These are phyloP conservation scores for Podaxis sp. DNA, from an alignment of 768 basidiomycete species.

Conservation along the genomic window DNA sequence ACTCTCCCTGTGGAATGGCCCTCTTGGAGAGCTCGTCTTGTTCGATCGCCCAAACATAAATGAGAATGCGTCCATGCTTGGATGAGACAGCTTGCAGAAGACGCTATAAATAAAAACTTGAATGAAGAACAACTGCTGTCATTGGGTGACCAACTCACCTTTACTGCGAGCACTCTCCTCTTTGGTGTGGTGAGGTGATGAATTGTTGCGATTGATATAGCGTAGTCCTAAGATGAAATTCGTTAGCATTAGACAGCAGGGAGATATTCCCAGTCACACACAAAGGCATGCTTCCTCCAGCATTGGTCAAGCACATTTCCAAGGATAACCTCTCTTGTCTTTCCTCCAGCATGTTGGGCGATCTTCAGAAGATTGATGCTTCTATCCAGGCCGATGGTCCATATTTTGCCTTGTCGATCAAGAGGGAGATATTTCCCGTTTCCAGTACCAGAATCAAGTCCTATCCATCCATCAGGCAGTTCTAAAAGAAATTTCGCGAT, in stretches of 20 bases:
- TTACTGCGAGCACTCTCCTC: constrained; percentile 70
- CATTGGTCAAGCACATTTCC: constrained; percentile 73
- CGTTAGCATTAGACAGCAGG: neutral
- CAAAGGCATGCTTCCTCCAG: constrained; percentile 84
- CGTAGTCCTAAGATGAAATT: constrained; percentile 69
- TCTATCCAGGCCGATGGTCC: constrained; percentile 85
- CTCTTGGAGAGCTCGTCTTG: constrained; percentile 87
- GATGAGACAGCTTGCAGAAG: constrained; percentile 67
- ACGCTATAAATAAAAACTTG: constrained; percentile 40
- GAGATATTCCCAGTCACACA: constrained; percentile 28
- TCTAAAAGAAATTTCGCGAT: constrained; percentile 72
- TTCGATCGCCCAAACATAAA: constrained; percentile 97
- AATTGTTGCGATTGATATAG: constrained; percentile 96
- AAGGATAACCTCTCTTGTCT: constrained; percentile 69
- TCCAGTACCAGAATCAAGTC: constrained; percentile 93
- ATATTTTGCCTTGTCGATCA: constrained; percentile 56
- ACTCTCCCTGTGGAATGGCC: constrained; percentile 42
- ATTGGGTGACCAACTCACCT: constrained; percentile 46
- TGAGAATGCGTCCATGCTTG: constrained; percentile 72
- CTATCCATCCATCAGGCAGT: constrained; percentile 76
- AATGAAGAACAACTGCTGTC: neutral
- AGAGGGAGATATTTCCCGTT: constrained; percentile 96
- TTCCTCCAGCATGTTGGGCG: constrained; percentile 62
- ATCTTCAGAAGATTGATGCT: constrained; percentile 77
- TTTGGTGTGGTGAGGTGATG: constrained; percentile 88